These are phyloP conservation scores for Wakefieldia striispora DNA, from an alignment of 768 basidiomycete species.

Conservation along the genomic window DNA sequence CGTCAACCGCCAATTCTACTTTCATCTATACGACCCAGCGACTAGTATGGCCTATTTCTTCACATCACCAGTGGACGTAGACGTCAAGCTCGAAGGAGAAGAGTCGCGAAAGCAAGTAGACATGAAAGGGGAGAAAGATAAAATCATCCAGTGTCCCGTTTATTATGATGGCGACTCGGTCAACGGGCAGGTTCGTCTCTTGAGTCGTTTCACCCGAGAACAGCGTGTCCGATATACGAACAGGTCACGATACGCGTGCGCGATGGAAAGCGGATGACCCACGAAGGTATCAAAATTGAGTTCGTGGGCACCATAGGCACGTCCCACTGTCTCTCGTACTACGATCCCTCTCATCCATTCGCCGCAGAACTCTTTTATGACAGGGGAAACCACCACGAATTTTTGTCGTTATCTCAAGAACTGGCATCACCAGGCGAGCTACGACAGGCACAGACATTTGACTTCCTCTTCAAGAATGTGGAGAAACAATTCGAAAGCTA, in stretches of 20 bases:
- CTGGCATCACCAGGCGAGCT: constrained; percentile 95
- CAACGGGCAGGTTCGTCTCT: constrained; percentile 66
- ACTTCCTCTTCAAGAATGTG: constrained; percentile 98
- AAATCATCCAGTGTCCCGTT: constrained; percentile 80
- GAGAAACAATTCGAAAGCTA: constrained; percentile 99
- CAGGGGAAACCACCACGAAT: constrained; percentile 97
- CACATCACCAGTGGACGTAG: constrained; percentile 85
- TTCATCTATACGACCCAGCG: background rate
- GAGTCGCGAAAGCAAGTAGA: constrained; percentile 88
- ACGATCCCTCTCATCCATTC: background rate
- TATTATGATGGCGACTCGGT: constrained; percentile 97
- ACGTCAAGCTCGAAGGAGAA: constrained; percentile 84
- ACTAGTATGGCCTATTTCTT: constrained; percentile 74
- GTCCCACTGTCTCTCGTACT: constrained; percentile 24
- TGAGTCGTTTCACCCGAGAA: background rate
- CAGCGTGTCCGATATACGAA: background rate
- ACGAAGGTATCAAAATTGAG: constrained; percentile 97
- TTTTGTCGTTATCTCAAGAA: constrained; percentile 93
- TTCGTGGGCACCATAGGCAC: constrained; percentile 93
- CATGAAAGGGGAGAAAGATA: constrained; percentile 86
- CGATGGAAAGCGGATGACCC: constrained; percentile 92
- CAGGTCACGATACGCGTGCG: constrained; percentile 86
- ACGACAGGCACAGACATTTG: constrained; percentile 93
- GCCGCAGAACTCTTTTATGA: constrained; percentile 84
- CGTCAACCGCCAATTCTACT: constrained; percentile 1